A percentile compares a stretch with the other conserved stretches of the same genome.
phyloP scores from a whole-genome alignment of 2,329 filamentous ascomycete species.

The Septoria petroselini region DNA sequence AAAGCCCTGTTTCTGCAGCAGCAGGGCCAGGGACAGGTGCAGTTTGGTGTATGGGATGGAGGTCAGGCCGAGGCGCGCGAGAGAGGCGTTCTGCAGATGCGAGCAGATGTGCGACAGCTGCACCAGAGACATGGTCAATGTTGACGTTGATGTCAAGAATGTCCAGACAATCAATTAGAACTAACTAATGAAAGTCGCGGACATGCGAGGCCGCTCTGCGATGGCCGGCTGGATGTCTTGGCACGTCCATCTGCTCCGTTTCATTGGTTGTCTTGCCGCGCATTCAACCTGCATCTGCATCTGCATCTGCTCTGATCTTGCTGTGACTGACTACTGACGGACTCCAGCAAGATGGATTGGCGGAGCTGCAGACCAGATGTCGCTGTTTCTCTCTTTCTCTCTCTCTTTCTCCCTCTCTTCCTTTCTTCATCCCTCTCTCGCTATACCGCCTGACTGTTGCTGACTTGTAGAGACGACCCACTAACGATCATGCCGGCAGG shows the following conservation, averaged over 20 bases:
- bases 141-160: no score
- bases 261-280: slow-evolving; percentile 8
- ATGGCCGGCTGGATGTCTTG: not conserved
- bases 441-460: no score
- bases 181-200: no score
- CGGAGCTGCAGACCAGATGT: no score
- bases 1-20: slow-evolving; percentile 79
- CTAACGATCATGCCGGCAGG: slow-evolving; percentile 48
- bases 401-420: slow-evolving; percentile 1
- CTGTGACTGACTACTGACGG: no score
- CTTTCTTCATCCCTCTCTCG: not conserved
- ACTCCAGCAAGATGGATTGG: no score
- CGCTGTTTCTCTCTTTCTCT: slow-evolving; percentile 6
- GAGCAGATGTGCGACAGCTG: slow-evolving; percentile 79
- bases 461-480: no score
- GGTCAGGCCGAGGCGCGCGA: slow-evolving; percentile 78
- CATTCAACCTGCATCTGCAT: no score
- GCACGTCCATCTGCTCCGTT: not conserved
- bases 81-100: slow-evolving; percentile 84
- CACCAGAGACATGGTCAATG: slow-evolving; percentile 63
- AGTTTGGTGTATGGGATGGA: slow-evolving; percentile 77
- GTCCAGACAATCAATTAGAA: no score
- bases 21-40: slow-evolving; percentile 71
- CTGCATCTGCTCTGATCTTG: no score
- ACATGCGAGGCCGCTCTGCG: not conserved